Base-by-base conservation (phyloP, 139 green algal species). In the Chlamydomonas sp. region DNA sequence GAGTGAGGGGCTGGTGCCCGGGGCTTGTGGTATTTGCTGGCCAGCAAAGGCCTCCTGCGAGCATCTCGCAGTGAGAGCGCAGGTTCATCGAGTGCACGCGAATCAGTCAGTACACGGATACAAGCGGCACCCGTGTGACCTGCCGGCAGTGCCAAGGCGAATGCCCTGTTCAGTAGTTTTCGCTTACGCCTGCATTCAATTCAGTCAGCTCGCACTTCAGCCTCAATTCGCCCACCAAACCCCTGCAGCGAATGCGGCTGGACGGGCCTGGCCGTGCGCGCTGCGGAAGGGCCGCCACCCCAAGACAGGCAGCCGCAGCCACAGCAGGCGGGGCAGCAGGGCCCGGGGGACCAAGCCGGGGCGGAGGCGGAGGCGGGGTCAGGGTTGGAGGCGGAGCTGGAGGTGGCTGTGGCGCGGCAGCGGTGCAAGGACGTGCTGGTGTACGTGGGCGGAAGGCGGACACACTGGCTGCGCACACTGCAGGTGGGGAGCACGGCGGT, bases 371-470 rank as follows among this genome's bases (percentile, higher is more conserved):
- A 71, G 61, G 31, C 10, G 82, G 82, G 9, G 31, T 49, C 31
- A 49, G 3, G 1, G 59, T 12, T 10, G 2, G 62, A 3, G 62
- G 49, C 76, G 3, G 72, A 60, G 15, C 76, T 87, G 83, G 73
- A 81, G 62, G 72, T 87, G 61, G 84, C 84, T 18, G 84, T 88
- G 15, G 84, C 75, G 20, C 84, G 84, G 74, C 84, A 88, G 84
- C 74, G 17, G 75, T 2, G 31, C 16, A 75, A 75, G 67, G 84
- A 88, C 75, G 84, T 88, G 18, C 1, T 1, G 2, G 18, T 88
- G 18, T 88, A 63, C 58, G 17, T 57, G 63, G 66, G 72, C 57
- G 75, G 75, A 3, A 8, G 9, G 72, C 75, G 49, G 17, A 2
- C 77, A 17, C 84, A 75, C 2, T 78, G 14, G 3, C 14, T 88